These are phyloP conservation scores for Hyaloscypha bicolor DNA, from an alignment of 495 filamentous ascomycete genomes.

Conservation along the genomic window DNA sequence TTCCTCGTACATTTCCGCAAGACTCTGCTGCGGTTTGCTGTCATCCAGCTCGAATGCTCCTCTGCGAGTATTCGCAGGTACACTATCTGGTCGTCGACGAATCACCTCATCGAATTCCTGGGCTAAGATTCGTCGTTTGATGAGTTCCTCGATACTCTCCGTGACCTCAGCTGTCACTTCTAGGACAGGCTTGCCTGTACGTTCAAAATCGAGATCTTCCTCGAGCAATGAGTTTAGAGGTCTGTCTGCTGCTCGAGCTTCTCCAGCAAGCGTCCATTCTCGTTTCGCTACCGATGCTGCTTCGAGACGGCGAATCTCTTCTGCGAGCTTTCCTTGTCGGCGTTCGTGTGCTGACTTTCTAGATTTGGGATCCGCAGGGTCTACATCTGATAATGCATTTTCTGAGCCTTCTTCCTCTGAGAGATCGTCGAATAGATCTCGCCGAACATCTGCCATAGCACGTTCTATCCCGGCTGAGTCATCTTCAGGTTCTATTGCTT, in stretches of 20 bases:
- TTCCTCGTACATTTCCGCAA: slow-evolving; percentile 93
- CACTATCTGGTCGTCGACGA: slow-evolving; percentile 75
- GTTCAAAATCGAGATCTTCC: slow-evolving; percentile 94
- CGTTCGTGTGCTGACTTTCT: slow-evolving; percentile 81
- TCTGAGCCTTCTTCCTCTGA: slow-evolving; percentile 57
- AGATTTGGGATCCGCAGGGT: slow-evolving; percentile 55
- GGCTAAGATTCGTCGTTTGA: slow-evolving; percentile 90
- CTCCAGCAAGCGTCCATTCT: slow-evolving; percentile 87
- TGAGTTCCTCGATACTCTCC: slow-evolving; percentile 89
- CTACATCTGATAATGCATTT: slow-evolving; percentile 56
- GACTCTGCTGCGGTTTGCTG: slow-evolving; percentile 78
- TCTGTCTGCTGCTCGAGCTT: slow-evolving; percentile 79
- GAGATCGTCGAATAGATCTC: slow-evolving; percentile 89
- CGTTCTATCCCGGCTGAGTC: slow-evolving; percentile 68
- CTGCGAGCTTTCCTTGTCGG: slow-evolving; percentile 77
- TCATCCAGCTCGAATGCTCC: slow-evolving; percentile 82
- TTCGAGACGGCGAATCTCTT: slow-evolving; percentile 90
- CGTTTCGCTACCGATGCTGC: slow-evolving; percentile 87
- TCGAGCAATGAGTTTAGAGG: slow-evolving; percentile 92
- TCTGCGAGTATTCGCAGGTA: slow-evolving; percentile 55
- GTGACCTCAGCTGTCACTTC: slow-evolving; percentile 93
- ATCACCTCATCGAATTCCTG: slow-evolving; percentile 92
- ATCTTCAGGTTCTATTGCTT: slow-evolving; percentile 38
- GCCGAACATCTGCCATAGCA: slow-evolving; percentile 87
- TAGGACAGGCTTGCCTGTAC: slow-evolving; percentile 92